These are phyloP conservation scores for Pinus tabuliformis DNA, from an alignment of 75 land plant genomes.

Conservation along the genomic window DNA sequence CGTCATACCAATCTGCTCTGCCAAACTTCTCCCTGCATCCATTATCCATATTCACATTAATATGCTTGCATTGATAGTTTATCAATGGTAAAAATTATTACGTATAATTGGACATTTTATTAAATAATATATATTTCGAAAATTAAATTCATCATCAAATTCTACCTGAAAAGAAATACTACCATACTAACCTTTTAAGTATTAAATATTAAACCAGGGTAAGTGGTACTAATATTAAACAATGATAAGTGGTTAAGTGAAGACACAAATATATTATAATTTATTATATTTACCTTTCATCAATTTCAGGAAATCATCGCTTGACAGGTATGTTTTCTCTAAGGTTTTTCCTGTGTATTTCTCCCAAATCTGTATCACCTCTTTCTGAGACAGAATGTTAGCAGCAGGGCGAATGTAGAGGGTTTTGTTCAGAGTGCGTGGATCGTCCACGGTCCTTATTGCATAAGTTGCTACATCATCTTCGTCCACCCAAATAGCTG, in stretches of 20 bases:
- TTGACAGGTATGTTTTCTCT: constrained; percentile 32
- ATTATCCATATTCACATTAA: too few relatives aligned
- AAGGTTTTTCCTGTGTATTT: constrained; percentile 32
- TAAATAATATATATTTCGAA: too few relatives aligned
- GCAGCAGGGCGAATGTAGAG: constrained; percentile 42
- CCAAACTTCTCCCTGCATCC: neutral
- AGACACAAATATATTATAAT: too few relatives aligned
- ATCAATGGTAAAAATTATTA: too few relatives aligned
- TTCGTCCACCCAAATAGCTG: constrained; percentile 49
- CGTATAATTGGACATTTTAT: too few relatives aligned
- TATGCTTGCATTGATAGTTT: too few relatives aligned
- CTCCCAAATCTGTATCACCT: constrained; percentile 61
- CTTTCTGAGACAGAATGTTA: constrained; percentile 49
- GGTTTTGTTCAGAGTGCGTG: constrained; percentile 52
- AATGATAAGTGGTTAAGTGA: too few relatives aligned
- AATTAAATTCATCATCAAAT: too few relatives aligned
- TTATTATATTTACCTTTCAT: neutral
- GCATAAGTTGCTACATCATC: constrained; percentile 61
- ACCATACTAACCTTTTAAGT: too few relatives aligned
- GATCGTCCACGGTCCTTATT: constrained; percentile 47
- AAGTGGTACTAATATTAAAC: too few relatives aligned
- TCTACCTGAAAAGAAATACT: too few relatives aligned
- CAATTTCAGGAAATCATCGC: constrained; percentile 24
- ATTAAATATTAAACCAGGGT: too few relatives aligned
- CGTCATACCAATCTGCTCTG: constrained; percentile 6